Conservation (phyloP, 345 rosid genomes). For the Gossypium turneri region DNA sequence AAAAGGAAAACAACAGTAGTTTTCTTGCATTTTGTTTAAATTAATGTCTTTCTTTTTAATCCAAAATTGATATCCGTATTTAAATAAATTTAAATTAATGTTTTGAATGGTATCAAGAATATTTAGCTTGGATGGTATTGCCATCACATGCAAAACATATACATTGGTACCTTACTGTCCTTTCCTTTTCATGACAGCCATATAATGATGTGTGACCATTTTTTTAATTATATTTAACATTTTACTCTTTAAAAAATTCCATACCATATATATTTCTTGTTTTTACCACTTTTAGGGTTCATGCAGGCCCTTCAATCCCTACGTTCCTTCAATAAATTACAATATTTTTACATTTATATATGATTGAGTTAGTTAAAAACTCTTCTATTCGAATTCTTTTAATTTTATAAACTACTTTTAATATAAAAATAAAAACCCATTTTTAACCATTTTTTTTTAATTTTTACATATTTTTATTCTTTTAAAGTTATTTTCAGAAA, state of each 20-base stretch:
- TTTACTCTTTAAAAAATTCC: too few relatives aligned
- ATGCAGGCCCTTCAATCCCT: neutral
- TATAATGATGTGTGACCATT: neutral
- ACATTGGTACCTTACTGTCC: slow-evolving; percentile 6
- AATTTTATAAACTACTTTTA: too few relatives aligned
- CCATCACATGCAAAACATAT: slow-evolving; percentile 19
- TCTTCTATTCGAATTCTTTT: too few relatives aligned
- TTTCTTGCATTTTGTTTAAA: slow-evolving; percentile 10
- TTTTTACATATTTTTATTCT: too few relatives aligned
- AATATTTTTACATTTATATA: neutral
- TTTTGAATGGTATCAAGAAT: neutral
- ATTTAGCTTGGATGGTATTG: neutral
- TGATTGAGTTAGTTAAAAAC: too few relatives aligned
- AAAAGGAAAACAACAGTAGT: neutral
- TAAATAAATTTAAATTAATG: neutral
- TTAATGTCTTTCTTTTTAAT: neutral
- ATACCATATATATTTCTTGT: neutral
- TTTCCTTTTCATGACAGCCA: slow-evolving; percentile 34
- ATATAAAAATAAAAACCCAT: too few relatives aligned
- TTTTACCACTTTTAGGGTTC: slow-evolving; percentile 1
- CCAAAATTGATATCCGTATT: too few relatives aligned
- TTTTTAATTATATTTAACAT: too few relatives aligned
- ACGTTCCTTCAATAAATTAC: too few relatives aligned
- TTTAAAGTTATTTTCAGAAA: too few relatives aligned
- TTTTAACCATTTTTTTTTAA: too few relatives aligned